phyloP scores from a whole-genome alignment of 257 asterid species.

The Ligustrum vulgare region DNA sequence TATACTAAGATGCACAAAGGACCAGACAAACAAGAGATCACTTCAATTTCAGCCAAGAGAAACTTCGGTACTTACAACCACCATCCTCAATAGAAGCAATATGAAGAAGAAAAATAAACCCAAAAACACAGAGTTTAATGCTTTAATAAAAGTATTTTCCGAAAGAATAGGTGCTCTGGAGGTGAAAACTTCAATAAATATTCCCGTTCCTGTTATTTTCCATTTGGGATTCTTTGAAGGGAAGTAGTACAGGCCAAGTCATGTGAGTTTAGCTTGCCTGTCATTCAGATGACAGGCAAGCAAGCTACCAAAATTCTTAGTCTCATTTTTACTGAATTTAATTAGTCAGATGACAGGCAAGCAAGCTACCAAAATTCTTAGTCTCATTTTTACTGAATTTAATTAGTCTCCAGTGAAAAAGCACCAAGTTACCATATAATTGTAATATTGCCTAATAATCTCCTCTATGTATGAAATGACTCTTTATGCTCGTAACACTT shows the following conservation, averaged over 20 bases:
- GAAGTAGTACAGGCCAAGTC: background rate
- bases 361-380: too few species aligned
- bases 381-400: background rate
- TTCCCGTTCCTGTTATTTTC: background rate
- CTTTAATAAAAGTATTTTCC: background rate
- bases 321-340: too few species aligned
- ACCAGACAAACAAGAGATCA: slow-evolving; percentile 5
- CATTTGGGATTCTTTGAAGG: background rate
- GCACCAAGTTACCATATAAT: background rate
- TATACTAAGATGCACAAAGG: background rate
- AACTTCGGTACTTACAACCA: background rate
- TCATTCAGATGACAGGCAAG: too few species aligned
- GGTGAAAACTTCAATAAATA: background rate
- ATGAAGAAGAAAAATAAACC: background rate
- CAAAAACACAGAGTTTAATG: background rate
- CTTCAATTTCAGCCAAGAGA: background rate
- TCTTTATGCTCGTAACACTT: background rate
- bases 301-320: too few species aligned
- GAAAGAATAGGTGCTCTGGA: background rate
- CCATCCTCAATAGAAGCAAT: background rate
- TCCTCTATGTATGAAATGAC: background rate
- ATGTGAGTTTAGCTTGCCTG: background rate
- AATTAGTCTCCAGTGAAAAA: background rate
- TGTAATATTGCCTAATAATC: background rate
- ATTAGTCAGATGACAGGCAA: too few species aligned